phyloP scores from a whole-genome alignment of 1,284 basidiomycete species.

The Irpex sp. region DNA sequence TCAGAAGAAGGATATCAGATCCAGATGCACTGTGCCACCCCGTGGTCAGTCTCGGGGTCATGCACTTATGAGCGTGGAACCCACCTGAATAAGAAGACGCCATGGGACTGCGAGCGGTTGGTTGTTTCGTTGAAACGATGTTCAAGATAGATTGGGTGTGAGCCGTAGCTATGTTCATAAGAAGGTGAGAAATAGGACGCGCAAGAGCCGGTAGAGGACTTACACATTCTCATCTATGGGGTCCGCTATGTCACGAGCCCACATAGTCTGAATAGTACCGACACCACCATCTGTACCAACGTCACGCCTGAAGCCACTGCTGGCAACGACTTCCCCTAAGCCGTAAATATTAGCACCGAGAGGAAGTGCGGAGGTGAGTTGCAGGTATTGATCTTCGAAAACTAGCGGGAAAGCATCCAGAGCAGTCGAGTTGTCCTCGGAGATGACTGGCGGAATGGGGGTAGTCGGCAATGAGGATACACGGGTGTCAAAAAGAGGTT shows the following conservation, averaged over 20 bases:
- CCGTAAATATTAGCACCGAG: slow-evolving; percentile 73
- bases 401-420: slow-evolving; percentile 62
- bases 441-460: slow-evolving; percentile 47
- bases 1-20: slow-evolving; percentile 60
- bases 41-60: neutral
- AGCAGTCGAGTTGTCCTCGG: slow-evolving; percentile 44
- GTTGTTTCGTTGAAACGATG: slow-evolving; percentile 52
- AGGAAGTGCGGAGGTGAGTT: slow-evolving; percentile 65
- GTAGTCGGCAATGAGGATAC: slow-evolving; percentile 49
- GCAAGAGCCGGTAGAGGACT: slow-evolving; percentile 19
- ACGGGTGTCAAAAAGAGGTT: slow-evolving; percentile 75
- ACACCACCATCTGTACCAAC: slow-evolving; percentile 42
- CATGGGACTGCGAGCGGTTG: slow-evolving; percentile 55
- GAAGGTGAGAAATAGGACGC: slow-evolving; percentile 4
- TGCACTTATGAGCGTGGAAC: neutral
- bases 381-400: slow-evolving; percentile 74
- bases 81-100: slow-evolving; percentile 62
- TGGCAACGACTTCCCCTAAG: slow-evolving; percentile 69
- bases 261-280: slow-evolving; percentile 68
- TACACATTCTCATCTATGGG: slow-evolving; percentile 62
- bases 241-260: slow-evolving; percentile 61
- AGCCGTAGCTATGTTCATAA: slow-evolving; percentile 50
- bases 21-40: slow-evolving; percentile 41
- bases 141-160: slow-evolving; percentile 67
- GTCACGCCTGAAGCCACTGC: slow-evolving; percentile 64